Percentiles rank a stretch among this genome's conserved stretches.
These are phyloP conservation scores for Blepharisma stoltei DNA, from an alignment of 73 alveolate species.

Conservation along the genomic window DNA sequence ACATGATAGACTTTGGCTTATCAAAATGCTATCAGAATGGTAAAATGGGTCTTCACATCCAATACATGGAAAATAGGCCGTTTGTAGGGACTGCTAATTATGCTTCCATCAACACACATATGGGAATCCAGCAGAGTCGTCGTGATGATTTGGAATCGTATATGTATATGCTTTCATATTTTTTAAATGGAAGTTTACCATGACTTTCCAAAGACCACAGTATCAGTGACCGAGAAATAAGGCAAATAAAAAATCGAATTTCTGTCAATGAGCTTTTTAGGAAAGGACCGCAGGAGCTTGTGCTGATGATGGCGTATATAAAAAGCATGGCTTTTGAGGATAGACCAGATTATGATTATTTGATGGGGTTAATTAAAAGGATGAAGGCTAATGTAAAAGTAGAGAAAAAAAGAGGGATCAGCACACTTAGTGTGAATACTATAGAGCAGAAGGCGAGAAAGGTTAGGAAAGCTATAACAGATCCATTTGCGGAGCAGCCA, in stretches of 20 bases:
- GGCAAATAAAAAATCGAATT: not conserved
- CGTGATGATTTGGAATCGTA: conserved; percentile 36
- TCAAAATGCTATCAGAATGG: conserved; percentile 65
- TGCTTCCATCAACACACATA: conserved; percentile 43
- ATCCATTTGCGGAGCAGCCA: too few relatives aligned
- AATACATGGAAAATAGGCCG: conserved; percentile 46
- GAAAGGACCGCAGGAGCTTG: not conserved
- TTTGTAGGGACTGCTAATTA: conserved; percentile 62
- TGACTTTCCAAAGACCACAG: conserved; percentile 35
- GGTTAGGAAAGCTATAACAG: too few relatives aligned
- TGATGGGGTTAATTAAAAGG: not conserved
- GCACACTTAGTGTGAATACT: too few relatives aligned
- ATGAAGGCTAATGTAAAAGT: too few relatives aligned
- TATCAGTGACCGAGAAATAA: not conserved
- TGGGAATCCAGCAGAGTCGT: conserved; percentile 37
- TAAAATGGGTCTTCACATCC: conserved; percentile 49
- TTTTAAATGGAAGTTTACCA: conserved; percentile 62
- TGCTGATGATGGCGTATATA: not conserved
- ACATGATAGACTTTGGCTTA: conserved; percentile 68
- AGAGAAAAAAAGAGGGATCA: too few relatives aligned
- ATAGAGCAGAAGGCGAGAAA: too few relatives aligned
- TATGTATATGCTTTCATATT: conserved; percentile 59
- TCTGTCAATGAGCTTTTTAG: not conserved
- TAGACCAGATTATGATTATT: not conserved
- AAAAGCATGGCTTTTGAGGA: conserved; percentile 6